These are phyloP conservation scores for Oryza meridionalis DNA, from an alignment of 176 grass and related monocot species.

Conservation along the genomic window DNA sequence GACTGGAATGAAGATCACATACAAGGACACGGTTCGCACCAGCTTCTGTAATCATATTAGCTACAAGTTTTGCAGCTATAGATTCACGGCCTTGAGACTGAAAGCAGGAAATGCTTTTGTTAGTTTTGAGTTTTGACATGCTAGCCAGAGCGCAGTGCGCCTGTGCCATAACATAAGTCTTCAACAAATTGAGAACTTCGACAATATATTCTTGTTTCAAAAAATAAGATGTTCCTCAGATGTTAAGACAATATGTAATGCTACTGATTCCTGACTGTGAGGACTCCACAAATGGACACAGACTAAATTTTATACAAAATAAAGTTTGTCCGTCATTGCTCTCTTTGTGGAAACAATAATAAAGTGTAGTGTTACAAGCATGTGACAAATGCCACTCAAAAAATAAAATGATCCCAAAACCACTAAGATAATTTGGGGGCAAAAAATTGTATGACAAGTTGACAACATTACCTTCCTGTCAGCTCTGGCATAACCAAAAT, in stretches of 20 bases:
- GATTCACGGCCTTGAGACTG: constrained; percentile 99
- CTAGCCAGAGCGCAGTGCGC: neutral
- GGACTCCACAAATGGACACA: neutral
- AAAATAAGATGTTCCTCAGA: neutral
- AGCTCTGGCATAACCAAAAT: constrained; percentile 98
- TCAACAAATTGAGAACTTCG: neutral
- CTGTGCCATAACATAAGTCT: neutral
- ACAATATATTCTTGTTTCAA: neutral
- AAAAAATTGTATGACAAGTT: neutral
- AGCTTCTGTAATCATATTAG: constrained; percentile 99
- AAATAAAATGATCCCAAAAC: neutral
- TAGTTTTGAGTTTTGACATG: neutral
- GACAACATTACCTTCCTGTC: constrained; percentile 79
- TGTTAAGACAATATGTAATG: neutral
- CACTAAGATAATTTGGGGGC: neutral
- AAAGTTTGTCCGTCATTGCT: neutral
- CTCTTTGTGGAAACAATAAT: neutral
- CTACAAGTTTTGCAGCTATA: constrained; percentile 98
- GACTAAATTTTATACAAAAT: constrained; percentile 4
- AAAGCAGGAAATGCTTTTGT: constrained; percentile 20
- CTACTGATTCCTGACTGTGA: neutral
- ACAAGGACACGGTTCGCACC: constrained; percentile 95
- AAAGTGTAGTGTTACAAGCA: constrained; percentile 9
- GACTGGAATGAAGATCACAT: constrained; percentile 98
- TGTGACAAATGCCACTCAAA: neutral